Evolutionary conservation across 257 asterid genomes (phyloP), one percentile per base, ranked within the genome.

Genomic region (Solanum raphanifolium): DNA sequence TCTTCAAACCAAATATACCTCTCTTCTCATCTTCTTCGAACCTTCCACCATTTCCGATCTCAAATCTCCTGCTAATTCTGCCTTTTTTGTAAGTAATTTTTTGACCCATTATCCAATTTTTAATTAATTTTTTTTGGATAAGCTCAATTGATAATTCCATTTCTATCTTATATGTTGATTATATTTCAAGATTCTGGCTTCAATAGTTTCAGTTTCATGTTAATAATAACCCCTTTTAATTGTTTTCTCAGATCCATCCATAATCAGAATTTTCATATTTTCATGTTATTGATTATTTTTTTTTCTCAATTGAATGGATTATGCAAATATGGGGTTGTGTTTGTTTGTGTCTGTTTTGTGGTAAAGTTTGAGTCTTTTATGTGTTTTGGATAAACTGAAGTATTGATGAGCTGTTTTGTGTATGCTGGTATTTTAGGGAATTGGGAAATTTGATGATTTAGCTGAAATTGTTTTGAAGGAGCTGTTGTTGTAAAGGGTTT

Each of bases 401-500:
- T 82, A 48, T 82, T 82, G 20, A 82, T 29, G 86, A 82, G 69
- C 31, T 62, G 43, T 36, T 82, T 81, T 82, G 69, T 82, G 43
- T 87, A 84, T 36, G 83, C 65, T 87, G 86, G 41, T 89, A 41
- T 83, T 86, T 86, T 88, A 87, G 89, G 88, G 83, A 83, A 84
- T 84, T 88, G 87, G 88, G 79, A 69, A 86, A 81, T 89, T 90
- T 85, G 83, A 86, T 90, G 91, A 82, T 76, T 83, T 89, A 86
- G 83, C 58, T 82, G 87, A 46, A 46, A 5, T 9, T 85, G n/a
- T 62, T 75, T 21, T 7, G 20, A 43, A 84, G 74, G 92, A 83
- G 75, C 86, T 23, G 88, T 25, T 62, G 27, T 79, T 58, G 65
- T 60, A 18, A 20, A 75, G 25, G 83, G 48, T 29, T 86, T 89